These are phyloP conservation scores for Boletus insuetus DNA, from an alignment of 768 basidiomycete genomes.

Conservation along the genomic window DNA sequence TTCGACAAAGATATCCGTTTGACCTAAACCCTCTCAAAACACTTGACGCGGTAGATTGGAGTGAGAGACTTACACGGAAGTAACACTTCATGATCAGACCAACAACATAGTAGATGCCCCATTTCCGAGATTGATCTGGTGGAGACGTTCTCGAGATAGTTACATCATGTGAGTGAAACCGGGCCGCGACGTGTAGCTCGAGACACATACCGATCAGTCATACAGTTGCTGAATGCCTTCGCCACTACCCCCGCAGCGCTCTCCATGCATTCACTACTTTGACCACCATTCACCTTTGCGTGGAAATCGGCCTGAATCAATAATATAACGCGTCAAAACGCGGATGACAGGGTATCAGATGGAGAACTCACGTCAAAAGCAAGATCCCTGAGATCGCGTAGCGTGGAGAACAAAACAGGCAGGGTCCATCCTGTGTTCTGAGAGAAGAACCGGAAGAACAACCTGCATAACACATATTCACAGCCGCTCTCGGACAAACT, in stretches of 20 bases:
- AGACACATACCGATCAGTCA: conserved; percentile 68
- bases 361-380: conserved; percentile 69
- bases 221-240: conserved; percentile 86
- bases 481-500: not conserved
- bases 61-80: conserved; percentile 66
- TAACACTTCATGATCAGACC: conserved; percentile 91
- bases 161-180: not conserved
- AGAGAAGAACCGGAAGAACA: conserved; percentile 78
- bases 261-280: conserved; percentile 72
- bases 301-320: conserved; percentile 56
- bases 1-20: conserved; percentile 89
- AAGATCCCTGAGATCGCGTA: conserved; percentile 79
- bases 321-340: not conserved
- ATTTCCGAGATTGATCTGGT: conserved; percentile 71
- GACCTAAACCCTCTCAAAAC: conserved; percentile 47
- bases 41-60: not conserved
- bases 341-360: not conserved
- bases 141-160: conserved; percentile 53
- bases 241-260: conserved; percentile 84
- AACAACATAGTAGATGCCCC: conserved; percentile 92
- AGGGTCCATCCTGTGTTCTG: conserved; percentile 85
- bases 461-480: conserved; percentile 35
- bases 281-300: conserved; percentile 49
- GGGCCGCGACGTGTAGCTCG: not conserved
- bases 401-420: conserved; percentile 75